Conservation (phyloP, 2,329 filamentous ascomycete genomes). For the Ambrosiella xylebori region DNA sequence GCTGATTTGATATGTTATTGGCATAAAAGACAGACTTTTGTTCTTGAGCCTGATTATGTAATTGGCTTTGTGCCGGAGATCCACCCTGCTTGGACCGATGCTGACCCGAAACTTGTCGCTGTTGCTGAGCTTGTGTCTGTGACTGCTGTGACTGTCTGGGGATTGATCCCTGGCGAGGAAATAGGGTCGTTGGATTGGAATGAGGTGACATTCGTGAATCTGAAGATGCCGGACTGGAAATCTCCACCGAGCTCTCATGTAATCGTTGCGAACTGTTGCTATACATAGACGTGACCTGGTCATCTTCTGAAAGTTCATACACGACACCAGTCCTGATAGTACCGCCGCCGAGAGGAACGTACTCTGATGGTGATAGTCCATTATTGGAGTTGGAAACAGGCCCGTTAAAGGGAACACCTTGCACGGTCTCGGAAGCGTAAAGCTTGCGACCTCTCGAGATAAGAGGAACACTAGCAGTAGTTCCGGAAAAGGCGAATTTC, state of each 20-base stretch:
- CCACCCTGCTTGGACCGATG: background rate
- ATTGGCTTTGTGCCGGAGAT: too few species aligned
- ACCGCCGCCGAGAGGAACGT: slow-evolving; percentile 3
- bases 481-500: slow-evolving; percentile 19
- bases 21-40: background rate
- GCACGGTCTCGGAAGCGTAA: background rate
- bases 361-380: background rate
- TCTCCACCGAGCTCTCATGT: slow-evolving; percentile 7
- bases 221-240: slow-evolving; percentile 9
- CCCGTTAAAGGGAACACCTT: background rate
- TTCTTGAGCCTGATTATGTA: background rate
- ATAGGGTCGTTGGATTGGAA: background rate
- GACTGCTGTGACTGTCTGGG: background rate
- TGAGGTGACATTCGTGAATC: slow-evolving; percentile 11
- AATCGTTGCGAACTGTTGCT: slow-evolving; percentile 3
- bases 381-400: background rate
- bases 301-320: slow-evolving; percentile 8
- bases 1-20: background rate
- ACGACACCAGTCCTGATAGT: background rate
- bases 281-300: slow-evolving; percentile 3
- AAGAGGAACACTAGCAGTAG: slow-evolving; percentile 27
- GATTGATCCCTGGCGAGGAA: background rate
- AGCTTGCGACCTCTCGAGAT: slow-evolving; percentile 20
- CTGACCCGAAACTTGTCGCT: background rate
- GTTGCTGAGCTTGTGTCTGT: background rate